Evolutionary conservation across 2,329 filamentous ascomycete genomes (phyloP), one percentile per base, ranked within the genome.

Genomic region (Fusarium musae): DNA sequence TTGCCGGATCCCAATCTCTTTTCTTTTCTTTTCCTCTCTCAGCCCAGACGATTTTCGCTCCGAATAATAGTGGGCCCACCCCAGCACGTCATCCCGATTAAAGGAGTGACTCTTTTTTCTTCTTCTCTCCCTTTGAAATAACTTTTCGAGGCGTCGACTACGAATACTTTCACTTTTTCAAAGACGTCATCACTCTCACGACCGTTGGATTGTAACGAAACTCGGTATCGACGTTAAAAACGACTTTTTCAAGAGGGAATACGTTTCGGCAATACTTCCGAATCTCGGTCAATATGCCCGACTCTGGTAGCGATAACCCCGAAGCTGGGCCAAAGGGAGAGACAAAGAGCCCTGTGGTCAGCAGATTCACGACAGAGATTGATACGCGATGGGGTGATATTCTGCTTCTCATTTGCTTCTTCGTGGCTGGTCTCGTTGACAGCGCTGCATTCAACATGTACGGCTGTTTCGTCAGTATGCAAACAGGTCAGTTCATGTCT

Each of bases 401-500:
- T 6, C 34, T 78, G 23, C 54, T 78, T 0, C 64, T 78, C 9
- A 40, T 75, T 13, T 78, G 77, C n/a, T 78, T 78, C 64, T 67
- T 78, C 17, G 40, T 78, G 12, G 77, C 76, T 7, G 77, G 77
- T 23, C 69, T 78, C 3, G 77, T 78, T 9, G 77, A 78, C 39
- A 78, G 77, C 42, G 76, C 77, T 10, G 77, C 77, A 3, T 78
- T 78, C 32, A 78, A 77, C 64, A 73, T 78, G 76, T 78, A 78
- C 10, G 77, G 77, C 3, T 78, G 77, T 58, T 78, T 78, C 67
- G 77, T 78, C 52, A 78, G 77, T 72, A 78, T 78, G 77, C 77
- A 78, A 15, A 78, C 77, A 57, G 77, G 77, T 78, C 19, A 59
- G 73, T 56, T 6, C 30, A 46, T 61, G 9, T 34, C 8, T 9